These are phyloP conservation scores for Erigeron philadelphicus DNA, from an alignment of 140 eudicot species.

Conservation along the genomic window DNA sequence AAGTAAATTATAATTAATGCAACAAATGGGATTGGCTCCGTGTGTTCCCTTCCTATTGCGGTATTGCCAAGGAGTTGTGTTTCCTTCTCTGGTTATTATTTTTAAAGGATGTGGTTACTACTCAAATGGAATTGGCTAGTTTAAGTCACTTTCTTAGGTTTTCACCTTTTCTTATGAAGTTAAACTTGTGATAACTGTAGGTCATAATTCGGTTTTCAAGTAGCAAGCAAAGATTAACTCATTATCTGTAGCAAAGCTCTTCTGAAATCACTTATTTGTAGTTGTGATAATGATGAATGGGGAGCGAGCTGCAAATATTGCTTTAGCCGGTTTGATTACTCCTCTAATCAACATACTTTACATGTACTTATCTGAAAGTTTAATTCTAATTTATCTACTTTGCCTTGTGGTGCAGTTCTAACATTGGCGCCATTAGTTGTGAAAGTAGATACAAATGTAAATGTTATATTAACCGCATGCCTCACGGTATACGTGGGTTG, in stretches of 20 bases:
- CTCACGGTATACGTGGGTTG: conserved; percentile 88
- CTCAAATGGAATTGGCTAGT: too few relatives aligned
- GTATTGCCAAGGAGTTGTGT: conserved; percentile 7
- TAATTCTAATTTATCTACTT: conserved; percentile 11
- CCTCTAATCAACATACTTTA: background rate
- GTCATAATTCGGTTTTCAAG: background rate
- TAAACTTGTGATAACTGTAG: conserved; percentile 4
- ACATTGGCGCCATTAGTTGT: conserved; percentile 80
- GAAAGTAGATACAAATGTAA: conserved; percentile 81
- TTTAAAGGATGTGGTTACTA: background rate
- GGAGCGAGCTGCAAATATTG: conserved; percentile 74
- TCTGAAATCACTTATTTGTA: background rate
- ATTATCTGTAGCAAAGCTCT: too few relatives aligned
- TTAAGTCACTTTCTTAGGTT: conserved; percentile 13
- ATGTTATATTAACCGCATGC: conserved; percentile 87
- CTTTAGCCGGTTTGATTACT: conserved; percentile 49
- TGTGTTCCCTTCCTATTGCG: background rate
- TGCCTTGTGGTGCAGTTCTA: conserved; percentile 47
- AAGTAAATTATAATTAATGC: background rate
- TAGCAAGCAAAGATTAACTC: background rate
- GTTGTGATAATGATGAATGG: conserved; percentile 51
- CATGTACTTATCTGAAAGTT: conserved; percentile 9
- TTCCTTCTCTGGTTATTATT: background rate
- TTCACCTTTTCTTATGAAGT: conserved; percentile 15
- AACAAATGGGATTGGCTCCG: background rate